A percentile compares a stretch with the other conserved stretches of the same genome.
Conservation (phyloP, 2,329 filamentous ascomycete species). For the Metarhizium robertsii region DNA sequence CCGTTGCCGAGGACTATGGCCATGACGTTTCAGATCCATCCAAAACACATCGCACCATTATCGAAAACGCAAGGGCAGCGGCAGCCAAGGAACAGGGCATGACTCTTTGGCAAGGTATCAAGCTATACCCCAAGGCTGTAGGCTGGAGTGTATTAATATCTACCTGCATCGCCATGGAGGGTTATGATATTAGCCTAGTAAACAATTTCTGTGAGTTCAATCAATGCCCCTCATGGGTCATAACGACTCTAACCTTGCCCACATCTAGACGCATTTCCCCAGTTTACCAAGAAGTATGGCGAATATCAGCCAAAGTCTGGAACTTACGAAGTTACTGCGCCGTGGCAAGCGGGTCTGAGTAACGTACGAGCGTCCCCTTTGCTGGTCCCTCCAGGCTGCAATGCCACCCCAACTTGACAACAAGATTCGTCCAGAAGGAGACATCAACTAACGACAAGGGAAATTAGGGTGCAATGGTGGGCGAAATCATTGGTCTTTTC, state of each 20-base stretch:
- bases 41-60: constrained; percentile 20
- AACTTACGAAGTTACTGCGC: constrained; percentile 45
- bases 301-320: constrained; percentile 30
- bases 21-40: constrained; percentile 10
- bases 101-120: constrained; percentile 67
- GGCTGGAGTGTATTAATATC: constrained; percentile 77
- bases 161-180: constrained; percentile 89
- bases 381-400: not conserved
- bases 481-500: constrained; percentile 57
- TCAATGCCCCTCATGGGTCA: too few species aligned
- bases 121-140: constrained; percentile 79
- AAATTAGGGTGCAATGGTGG: constrained; percentile 21
- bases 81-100: constrained; percentile 57
- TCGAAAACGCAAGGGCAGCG: constrained; percentile 31
- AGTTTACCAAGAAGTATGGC: constrained; percentile 51
- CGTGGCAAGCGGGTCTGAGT: constrained; percentile 54
- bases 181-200: constrained; percentile 73
- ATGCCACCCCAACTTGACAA: not conserved
- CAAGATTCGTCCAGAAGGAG: not conserved
- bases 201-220: constrained; percentile 60
- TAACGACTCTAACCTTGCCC: constrained; percentile 1
- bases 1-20: constrained; percentile 7
- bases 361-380: constrained; percentile 28
- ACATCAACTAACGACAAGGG: not conserved
- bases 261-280: constrained; percentile 38